A percentile compares a stretch with the other conserved stretches of the same genome.
Conservation (phyloP, 345 rosid species). For the Populus alba region DNA sequence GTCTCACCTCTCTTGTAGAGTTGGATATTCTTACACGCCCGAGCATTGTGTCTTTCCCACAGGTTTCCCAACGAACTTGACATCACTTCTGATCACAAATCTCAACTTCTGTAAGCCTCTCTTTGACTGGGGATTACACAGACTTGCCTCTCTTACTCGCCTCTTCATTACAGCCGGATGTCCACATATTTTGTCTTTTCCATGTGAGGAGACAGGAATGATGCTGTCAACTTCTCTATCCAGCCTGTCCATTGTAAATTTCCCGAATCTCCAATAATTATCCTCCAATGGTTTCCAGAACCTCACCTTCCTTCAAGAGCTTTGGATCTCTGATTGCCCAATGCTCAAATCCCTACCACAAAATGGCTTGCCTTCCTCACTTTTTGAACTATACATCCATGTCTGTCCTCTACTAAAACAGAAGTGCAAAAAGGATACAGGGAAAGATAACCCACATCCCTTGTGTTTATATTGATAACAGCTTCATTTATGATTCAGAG, state of each 20-base stretch:
- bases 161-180: neutral
- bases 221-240: neutral
- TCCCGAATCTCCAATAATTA: neutral
- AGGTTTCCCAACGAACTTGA: conserved; percentile 10
- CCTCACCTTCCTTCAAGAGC: neutral
- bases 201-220: neutral
- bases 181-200: neutral
- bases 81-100: neutral
- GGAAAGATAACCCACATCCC: neutral
- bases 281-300: neutral
- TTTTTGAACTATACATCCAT: neutral
- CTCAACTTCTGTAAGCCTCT: neutral
- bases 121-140: conserved; percentile 13
- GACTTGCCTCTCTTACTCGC: neutral
- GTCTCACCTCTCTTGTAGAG: conserved; percentile 1
- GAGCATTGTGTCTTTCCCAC: conserved; percentile 5
- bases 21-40: neutral
- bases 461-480: neutral
- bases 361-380: conserved; percentile 3
- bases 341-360: neutral
- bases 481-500: neutral
- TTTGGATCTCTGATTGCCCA: neutral
- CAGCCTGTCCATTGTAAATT: neutral
- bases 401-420: neutral
- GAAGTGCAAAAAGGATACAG: neutral